These are phyloP conservation scores for Boletus patriciae DNA, from an alignment of 768 basidiomycete genomes.

Conservation along the genomic window DNA sequence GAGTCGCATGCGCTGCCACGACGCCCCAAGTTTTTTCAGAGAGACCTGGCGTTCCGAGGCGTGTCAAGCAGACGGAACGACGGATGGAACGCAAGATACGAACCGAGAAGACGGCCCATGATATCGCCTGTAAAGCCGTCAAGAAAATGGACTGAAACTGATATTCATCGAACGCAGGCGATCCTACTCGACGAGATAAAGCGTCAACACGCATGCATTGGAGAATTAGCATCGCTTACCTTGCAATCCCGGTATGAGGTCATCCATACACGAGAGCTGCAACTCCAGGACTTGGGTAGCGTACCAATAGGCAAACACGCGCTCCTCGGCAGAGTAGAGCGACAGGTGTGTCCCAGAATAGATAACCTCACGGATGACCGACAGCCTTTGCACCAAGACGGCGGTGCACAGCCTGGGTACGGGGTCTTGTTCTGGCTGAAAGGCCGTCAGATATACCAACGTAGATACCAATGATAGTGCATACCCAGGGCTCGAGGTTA, in stretches of 20 bases:
- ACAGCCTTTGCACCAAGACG: conserved; percentile 58
- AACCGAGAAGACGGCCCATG: conserved; percentile 54
- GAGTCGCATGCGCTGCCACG: conserved; percentile 51
- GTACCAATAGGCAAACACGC: conserved; percentile 78
- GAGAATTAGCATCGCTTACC: conserved; percentile 33
- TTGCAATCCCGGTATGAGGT: conserved; percentile 40
- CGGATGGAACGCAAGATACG: conserved; percentile 11
- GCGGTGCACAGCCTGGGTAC: conserved; percentile 25
- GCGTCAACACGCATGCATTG: neutral
- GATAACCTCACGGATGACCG: conserved; percentile 63
- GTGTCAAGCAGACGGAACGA: neutral
- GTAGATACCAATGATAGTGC: neutral
- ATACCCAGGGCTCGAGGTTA: conserved; percentile 20
- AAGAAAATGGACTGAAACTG: conserved; percentile 51
- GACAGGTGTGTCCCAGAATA: conserved; percentile 78
- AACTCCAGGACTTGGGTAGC: conserved; percentile 52
- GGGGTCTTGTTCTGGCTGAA: conserved; percentile 32
- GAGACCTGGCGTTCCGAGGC: conserved; percentile 42
- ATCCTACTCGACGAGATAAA: conserved; percentile 10
- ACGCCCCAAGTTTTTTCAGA: conserved; percentile 45
- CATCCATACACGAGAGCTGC: conserved; percentile 56
- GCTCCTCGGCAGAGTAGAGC: conserved; percentile 67
- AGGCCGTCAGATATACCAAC: conserved; percentile 1
- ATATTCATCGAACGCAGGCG: conserved; percentile 43
- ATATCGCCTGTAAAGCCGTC: conserved; percentile 58